Evolutionary conservation across 2,329 filamentous ascomycete genomes (phyloP), one percentile per base, ranked within the genome.

Genomic region (Colletotrichum liaoningense): DNA sequence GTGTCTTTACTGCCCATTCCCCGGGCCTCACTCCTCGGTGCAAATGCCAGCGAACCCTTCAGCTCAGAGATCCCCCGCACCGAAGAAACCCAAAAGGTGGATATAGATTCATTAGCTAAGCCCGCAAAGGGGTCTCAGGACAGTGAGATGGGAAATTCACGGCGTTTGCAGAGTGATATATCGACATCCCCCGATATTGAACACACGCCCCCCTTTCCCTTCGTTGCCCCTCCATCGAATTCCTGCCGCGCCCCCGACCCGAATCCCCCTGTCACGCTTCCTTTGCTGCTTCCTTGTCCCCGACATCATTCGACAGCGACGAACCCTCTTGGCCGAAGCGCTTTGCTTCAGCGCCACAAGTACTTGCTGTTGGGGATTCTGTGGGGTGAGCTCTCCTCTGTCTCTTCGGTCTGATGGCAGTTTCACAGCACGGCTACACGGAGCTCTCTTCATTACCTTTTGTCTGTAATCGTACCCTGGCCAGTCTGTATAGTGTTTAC

Each of bases 361-460:
- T 30, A 9, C 35, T 42, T 49, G 7, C 65, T 58, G 56, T 55
- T 26, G 67, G 42, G 67, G 54, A 54, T 30, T 38, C 8, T 26
- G 46, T 56, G 60, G 52, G 46, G 69, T 33, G 22, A 46, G 30
- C 30, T 49, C 3, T 9, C 5, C 1, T 16, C 1, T 7, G 38
- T 42, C 38, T 49, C 42, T 56, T 74, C 72, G 72, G 69, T 62
- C 72, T 69, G 64, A 74, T 62, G 72, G 72, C 72, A 69, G 72
- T 74, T 74, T 74, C 72, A 74, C 72, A 69, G 69, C 69, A 74
- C 72, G 72, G 69, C 69, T 35, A 74, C 60, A 73, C 46, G 72
- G 69, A 74, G 59, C 55, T 62, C 28, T n/a, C 1, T 28, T 6
- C 46, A n/a, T 33, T 42, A 19, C 22, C 12, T 22, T 16, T 42